Base-by-base conservation (phyloP, 805 yeast species). In the Metschnikowia similis region DNA sequence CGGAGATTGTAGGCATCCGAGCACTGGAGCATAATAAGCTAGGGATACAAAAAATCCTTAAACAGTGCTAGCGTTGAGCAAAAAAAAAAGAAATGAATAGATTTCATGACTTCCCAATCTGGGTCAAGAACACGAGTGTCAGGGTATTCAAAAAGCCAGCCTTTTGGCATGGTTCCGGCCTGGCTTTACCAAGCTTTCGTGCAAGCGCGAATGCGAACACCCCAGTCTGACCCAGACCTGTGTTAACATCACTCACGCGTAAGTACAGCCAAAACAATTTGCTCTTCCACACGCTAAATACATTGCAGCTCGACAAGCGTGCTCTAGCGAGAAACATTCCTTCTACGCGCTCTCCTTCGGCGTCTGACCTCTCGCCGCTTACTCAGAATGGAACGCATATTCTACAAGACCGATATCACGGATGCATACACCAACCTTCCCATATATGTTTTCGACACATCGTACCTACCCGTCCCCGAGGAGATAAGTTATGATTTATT, bases 391-490 rank as follows among this genome's bases (percentile, higher is more conserved):
- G 74, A 71, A 32, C 26, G 79, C 29, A 67, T 76, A 45, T 82
- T 86, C 61, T 84, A 77, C 71, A 74, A 76, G 55, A 71, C 94
- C 1, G 76, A 75, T 44, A 75, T 85, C 1, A 62, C 67, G 35
- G 97, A 90, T 61, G 89, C 92, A 0, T 71, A 73, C 45, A 76
- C 89, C 1, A 56, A 55, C 34, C 72, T 77, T 7, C 96, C 96
- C 0, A 66, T 92, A 9, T 90, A 83, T 60, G 84, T 90, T 4
- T 82, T 92, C 53, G 97, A 92, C 64, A 82, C 96, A 3, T 83
- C 91, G 11, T 86, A 81, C 56, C 72, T 91, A 9, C 96, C 96
- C 0, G 69, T 81, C 10, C 75, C 84, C 1, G 76, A 77, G 2
- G 67, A 55, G 48, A 58, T 66, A 51, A 60, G 69, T 57, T 66